These are phyloP conservation scores for Phytophthora cactorum DNA, from an alignment of 352 stramenopile genomes.

Conservation along the genomic window DNA sequence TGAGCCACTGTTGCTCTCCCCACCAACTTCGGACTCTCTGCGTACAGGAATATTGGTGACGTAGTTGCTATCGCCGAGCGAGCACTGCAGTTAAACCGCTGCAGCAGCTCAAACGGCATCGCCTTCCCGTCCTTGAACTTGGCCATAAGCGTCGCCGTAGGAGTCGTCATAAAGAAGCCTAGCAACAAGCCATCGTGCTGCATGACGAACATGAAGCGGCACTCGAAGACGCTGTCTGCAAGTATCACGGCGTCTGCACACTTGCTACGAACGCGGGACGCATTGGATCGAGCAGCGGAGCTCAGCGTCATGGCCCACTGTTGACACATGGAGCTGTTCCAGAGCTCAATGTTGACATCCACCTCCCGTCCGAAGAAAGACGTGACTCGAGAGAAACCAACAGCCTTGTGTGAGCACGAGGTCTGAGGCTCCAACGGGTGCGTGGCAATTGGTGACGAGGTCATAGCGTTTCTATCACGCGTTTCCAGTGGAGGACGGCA, in stretches of 20 bases:
- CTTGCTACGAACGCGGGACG: conserved; percentile 24
- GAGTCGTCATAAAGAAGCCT: conserved; percentile 60
- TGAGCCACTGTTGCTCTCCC: conserved; percentile 47
- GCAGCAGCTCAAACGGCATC: conserved; percentile 60
- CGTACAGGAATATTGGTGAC: conserved; percentile 62
- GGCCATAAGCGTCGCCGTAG: conserved; percentile 58
- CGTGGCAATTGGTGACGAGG: conserved; percentile 30
- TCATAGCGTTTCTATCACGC: conserved; percentile 40
- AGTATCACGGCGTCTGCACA: not conserved
- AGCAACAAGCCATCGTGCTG: conserved; percentile 66
- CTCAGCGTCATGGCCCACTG: conserved; percentile 47
- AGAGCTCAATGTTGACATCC: conserved; percentile 64
- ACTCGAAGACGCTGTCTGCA: conserved; percentile 49
- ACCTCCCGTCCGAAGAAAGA: conserved; percentile 66
- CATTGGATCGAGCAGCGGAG: conserved; percentile 27
- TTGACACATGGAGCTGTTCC: conserved; percentile 70
- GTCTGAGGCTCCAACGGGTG: conserved; percentile 31
- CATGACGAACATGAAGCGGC: conserved; percentile 74
- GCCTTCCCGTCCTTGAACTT: conserved; percentile 54
- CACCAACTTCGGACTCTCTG: conserved; percentile 68
- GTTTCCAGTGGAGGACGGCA: conserved; percentile 48
- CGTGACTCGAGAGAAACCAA: conserved; percentile 48
- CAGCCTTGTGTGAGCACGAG: conserved; percentile 3
- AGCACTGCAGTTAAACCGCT: conserved; percentile 49
- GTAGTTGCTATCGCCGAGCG: conserved; percentile 28